Evolutionary conservation across 139 green algal species (phyloP).

Genomic region (Nannochloris sp.): DNA sequence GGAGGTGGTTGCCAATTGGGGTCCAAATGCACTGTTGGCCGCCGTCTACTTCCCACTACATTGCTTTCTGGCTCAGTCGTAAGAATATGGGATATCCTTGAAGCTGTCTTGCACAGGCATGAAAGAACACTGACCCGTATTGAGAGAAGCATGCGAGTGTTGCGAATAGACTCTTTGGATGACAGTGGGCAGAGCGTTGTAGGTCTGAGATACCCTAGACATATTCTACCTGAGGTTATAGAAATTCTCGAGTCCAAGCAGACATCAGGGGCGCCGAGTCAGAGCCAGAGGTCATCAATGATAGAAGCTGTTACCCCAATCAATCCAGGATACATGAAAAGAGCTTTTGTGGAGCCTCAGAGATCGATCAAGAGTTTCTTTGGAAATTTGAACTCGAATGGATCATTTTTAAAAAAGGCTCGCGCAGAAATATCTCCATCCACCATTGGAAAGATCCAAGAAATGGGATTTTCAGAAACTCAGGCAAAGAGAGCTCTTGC

Average conservation of each 20-base stretch:
- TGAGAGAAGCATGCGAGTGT: constrained; percentile 61
- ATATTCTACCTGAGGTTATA: constrained; percentile 46
- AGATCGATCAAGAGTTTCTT: constrained; percentile 50
- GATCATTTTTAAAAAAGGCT: no score
- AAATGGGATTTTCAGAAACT: no score
- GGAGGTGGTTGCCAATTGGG: constrained; percentile 46
- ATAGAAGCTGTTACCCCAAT: constrained; percentile 39
- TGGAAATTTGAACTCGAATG: constrained; percentile 2
- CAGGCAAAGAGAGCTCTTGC: no score
- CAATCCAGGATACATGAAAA: constrained; percentile 24
- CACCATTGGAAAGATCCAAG: no score
- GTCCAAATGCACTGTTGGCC: constrained; percentile 45
- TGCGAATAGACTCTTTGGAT: constrained; percentile 41
- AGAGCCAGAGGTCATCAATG: not conserved
- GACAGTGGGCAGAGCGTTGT: not conserved
- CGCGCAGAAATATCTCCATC: no score
- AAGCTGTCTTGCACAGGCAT: constrained; percentile 50
- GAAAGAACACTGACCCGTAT: constrained; percentile 41
- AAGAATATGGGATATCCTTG: constrained; percentile 69
- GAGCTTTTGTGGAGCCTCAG: constrained; percentile 30
- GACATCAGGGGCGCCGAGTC: no score
- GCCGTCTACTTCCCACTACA: constrained; percentile 44
- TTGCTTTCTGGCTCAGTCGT: constrained; percentile 58
- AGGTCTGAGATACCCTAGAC: not conserved
- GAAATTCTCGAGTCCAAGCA: no score